phyloP scores from a whole-genome alignment of 805 yeast genomes.

The Ogataea allantospora region DNA sequence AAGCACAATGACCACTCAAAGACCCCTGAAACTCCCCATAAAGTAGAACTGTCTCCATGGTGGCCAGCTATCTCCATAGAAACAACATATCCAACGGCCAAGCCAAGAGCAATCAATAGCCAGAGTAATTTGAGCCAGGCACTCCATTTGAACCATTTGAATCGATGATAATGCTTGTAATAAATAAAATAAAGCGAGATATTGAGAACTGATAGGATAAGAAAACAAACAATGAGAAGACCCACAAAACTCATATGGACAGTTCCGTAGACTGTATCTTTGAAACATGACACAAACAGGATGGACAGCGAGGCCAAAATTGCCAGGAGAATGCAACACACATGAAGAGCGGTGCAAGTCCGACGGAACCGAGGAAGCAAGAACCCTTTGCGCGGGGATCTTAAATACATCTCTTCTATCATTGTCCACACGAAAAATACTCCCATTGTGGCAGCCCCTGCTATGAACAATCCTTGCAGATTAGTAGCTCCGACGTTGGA shows the following conservation, averaged over 20 bases:
- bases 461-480: conserved; percentile 78
- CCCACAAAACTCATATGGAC: conserved; percentile 70
- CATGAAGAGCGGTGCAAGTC: conserved; percentile 22
- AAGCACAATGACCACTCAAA: conserved; percentile 89
- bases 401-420: conserved; percentile 57
- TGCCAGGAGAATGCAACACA: conserved; percentile 23
- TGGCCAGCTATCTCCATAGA: conserved; percentile 20
- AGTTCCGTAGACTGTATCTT: conserved; percentile 52
- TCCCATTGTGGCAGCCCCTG: conserved; percentile 77
- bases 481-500: conserved; percentile 89
- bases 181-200: conserved; percentile 42
- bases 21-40: conserved; percentile 53
- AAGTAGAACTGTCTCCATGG: conserved; percentile 30
- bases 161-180: conserved; percentile 22
- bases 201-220: conserved; percentile 48
- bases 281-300: conserved; percentile 69
- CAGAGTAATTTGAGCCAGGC: conserved; percentile 58
- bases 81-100: conserved; percentile 69
- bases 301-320: conserved; percentile 61
- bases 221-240: conserved; percentile 67
- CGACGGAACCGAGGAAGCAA: conserved; percentile 46
- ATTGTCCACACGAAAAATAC: conserved; percentile 65
- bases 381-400: conserved; percentile 47
- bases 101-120: conserved; percentile 61
- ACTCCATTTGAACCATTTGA: conserved; percentile 38